phyloP scores from a whole-genome alignment of 129 eudicot species.

The Calendula officinalis region DNA sequence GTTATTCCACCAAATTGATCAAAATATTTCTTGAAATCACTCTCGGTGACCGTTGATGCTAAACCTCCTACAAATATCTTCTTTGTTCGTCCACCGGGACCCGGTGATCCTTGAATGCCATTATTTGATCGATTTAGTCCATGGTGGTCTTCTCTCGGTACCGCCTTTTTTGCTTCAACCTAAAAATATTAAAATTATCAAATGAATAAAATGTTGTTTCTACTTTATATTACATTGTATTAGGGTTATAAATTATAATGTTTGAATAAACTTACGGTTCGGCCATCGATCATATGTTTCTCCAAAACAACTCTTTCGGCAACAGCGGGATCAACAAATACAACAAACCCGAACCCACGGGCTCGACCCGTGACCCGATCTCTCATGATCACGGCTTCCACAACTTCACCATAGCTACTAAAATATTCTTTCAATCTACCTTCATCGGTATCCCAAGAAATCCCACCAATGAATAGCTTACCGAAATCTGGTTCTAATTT shows the following conservation, averaged over 20 bases:
- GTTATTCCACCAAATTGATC: conserved; percentile 77
- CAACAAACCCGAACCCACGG: conserved; percentile 85
- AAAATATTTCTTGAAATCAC: conserved; percentile 74
- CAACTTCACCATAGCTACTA: conserved; percentile 62
- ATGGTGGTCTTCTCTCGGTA: conserved; percentile 86
- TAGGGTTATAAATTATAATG: neutral
- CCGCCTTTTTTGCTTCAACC: conserved; percentile 99
- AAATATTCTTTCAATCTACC: conserved; percentile 70
- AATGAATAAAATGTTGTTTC: too few relatives aligned
- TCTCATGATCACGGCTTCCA: conserved; percentile 85
- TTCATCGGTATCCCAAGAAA: conserved; percentile 92
- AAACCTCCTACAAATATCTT: conserved; percentile 96
- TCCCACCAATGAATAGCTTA: conserved; percentile 86
- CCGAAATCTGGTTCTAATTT: conserved; percentile 68
- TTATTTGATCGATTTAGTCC: conserved; percentile 47
- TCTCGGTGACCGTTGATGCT: conserved; percentile 88
- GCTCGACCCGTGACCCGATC: conserved; percentile 84
- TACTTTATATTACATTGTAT: neutral
- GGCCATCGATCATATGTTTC: conserved; percentile 81
- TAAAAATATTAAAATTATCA: conserved; percentile 10
- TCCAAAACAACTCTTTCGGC: conserved; percentile 82
- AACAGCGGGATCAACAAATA: conserved; percentile 69
- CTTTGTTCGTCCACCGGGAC: conserved; percentile 69
- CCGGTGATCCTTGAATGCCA: conserved; percentile 76
- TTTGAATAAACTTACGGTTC: conserved; percentile 55